Conservation (phyloP, 2,329 filamentous ascomycete genomes). For the Decorospora gaudefroyi region DNA sequence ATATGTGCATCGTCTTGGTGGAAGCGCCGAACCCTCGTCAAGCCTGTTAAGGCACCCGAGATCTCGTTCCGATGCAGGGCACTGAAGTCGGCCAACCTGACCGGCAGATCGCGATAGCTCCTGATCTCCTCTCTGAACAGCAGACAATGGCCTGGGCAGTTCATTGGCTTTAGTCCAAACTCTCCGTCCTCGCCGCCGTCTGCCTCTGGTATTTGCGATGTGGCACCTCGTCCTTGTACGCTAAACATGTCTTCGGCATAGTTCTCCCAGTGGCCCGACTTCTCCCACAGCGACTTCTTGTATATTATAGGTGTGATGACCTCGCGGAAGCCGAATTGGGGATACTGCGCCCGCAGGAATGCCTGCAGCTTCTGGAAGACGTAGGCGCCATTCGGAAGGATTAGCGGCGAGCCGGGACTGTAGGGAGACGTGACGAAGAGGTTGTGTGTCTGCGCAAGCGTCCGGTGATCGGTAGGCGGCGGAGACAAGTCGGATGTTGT, state of each 20-base stretch:
- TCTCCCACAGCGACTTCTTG: slow-evolving; percentile 84
- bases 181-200: slow-evolving; percentile 66
- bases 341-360: slow-evolving; percentile 82
- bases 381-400: slow-evolving; percentile 78
- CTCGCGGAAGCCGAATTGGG: slow-evolving; percentile 82
- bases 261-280: slow-evolving; percentile 84
- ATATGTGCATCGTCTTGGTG: slow-evolving; percentile 93
- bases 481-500: slow-evolving; percentile 43
- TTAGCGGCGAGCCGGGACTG: slow-evolving; percentile 83
- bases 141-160: slow-evolving; percentile 86
- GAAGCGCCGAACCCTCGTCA: slow-evolving; percentile 83
- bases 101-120: slow-evolving; percentile 78
- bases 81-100: slow-evolving; percentile 86
- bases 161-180: slow-evolving; percentile 90
- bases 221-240: slow-evolving; percentile 63
- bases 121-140: slow-evolving; percentile 75
- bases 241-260: slow-evolving; percentile 93
- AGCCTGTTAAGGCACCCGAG: slow-evolving; percentile 76
- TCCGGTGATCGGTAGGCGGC: slow-evolving; percentile 56
- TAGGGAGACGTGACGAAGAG: slow-evolving; percentile 79
- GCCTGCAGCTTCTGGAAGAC: slow-evolving; percentile 83
- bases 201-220: slow-evolving; percentile 49
- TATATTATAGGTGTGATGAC: slow-evolving; percentile 90
- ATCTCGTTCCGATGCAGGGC: slow-evolving; percentile 85
- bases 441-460: slow-evolving; percentile 62